These are phyloP conservation scores for Hypoxylon fuscum DNA, from an alignment of 495 filamentous ascomycete species.

Conservation along the genomic window DNA sequence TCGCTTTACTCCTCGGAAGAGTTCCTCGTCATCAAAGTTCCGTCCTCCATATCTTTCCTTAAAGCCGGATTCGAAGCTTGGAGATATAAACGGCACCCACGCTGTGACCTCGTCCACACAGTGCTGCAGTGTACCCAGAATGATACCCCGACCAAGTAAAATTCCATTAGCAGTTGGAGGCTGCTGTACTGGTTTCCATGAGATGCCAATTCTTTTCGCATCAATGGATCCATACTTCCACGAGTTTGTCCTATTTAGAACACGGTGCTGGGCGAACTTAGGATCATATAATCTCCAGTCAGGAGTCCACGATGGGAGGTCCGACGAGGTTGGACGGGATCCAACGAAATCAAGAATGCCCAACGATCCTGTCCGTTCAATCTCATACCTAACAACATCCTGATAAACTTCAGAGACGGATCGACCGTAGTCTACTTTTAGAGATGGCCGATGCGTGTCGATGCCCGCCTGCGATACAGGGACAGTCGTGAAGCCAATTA, in stretches of 20 bases:
- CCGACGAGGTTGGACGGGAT: conserved; percentile 1
- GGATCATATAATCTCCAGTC: conserved; percentile 18
- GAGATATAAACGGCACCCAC: conserved; percentile 17
- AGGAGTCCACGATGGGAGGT: conserved; percentile 23
- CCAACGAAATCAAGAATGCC: conserved; percentile 18
- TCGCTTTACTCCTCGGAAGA: conserved; percentile 13
- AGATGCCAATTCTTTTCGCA: conserved; percentile 3
- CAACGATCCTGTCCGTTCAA: conserved; percentile 10
- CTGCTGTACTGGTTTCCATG: conserved; percentile 13
- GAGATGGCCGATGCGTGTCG: background rate
- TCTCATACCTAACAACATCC: conserved; percentile 22
- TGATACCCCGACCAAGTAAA: conserved; percentile 5
- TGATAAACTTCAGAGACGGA: conserved; percentile 24
- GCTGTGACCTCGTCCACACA: conserved; percentile 4
- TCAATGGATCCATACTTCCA: conserved; percentile 27
- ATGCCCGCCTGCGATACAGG: conserved; percentile 8
- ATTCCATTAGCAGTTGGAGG: background rate
- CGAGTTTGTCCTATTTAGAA: conserved; percentile 20
- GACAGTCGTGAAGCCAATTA: conserved; percentile 24
- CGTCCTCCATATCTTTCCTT: conserved; percentile 24
- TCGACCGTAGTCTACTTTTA: conserved; percentile 16
- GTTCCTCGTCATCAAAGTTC: conserved; percentile 8
- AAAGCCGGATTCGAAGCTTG: conserved; percentile 10
- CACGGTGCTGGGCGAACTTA: conserved; percentile 11
- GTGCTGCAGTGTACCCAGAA: conserved; percentile 7